A percentile compares a stretch with the other conserved stretches of the same genome.
Evolutionary conservation across 1,284 basidiomycete genomes (phyloP).

Genomic region (Cronartium quercuum): DNA sequence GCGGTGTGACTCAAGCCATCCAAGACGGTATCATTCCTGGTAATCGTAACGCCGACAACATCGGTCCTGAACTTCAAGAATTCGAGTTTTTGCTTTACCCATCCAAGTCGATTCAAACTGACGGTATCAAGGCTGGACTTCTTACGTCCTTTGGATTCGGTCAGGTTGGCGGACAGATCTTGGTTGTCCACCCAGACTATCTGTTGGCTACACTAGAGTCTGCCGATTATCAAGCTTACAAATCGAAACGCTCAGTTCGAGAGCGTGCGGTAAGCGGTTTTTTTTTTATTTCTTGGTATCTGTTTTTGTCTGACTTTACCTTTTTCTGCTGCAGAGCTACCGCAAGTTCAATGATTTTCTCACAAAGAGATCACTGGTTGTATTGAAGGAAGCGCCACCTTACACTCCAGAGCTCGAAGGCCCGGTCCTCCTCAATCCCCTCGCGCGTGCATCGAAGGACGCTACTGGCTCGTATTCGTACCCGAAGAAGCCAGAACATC

Average conservation of each 20-base stretch:
- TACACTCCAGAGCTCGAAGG: constrained; percentile 81
- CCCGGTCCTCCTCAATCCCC: constrained; percentile 82
- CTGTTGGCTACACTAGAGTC: constrained; percentile 75
- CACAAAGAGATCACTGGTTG: constrained; percentile 58
- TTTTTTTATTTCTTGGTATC: constrained; percentile 51
- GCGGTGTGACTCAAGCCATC: constrained; percentile 82
- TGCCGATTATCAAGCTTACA: constrained; percentile 68
- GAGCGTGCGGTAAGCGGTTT: constrained; percentile 77
- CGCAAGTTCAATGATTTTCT: constrained; percentile 63
- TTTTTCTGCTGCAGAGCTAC: constrained; percentile 53
- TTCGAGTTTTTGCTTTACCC: constrained; percentile 93
- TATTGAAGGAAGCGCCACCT: constrained; percentile 90
- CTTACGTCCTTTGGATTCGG: constrained; percentile 76
- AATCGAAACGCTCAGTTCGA: constrained; percentile 62
- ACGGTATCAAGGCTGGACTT: constrained; percentile 80
- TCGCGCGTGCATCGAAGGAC: constrained; percentile 77
- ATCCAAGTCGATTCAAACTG: constrained; percentile 87
- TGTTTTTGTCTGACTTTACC: background rate
- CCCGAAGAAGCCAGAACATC: constrained; percentile 57
- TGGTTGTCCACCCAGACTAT: constrained; percentile 85
- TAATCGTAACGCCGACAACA: constrained; percentile 84
- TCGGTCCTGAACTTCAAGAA: constrained; percentile 83
- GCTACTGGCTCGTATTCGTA: constrained; percentile 71
- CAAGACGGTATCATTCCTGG: constrained; percentile 86
- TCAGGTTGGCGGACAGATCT: constrained; percentile 89